Base-by-base conservation (phyloP, 2,329 filamentous ascomycete genomes). In the Exutisphaerella laricina region DNA sequence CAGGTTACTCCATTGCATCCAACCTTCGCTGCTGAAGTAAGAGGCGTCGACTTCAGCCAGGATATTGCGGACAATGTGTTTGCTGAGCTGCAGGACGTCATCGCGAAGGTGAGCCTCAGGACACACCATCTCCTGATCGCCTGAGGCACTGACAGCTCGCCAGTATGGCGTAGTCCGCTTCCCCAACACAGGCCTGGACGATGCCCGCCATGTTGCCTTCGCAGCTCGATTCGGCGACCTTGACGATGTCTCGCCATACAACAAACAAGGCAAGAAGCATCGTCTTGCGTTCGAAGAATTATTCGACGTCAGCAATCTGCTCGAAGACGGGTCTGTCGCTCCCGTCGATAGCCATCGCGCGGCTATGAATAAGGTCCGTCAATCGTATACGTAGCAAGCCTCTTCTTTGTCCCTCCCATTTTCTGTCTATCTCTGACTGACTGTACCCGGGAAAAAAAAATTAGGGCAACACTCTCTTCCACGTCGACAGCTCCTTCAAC, bases 231-330 rank as follows among this genome's bases (percentile, higher is more conserved):
- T 80, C 46, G 78, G 76, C 14, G 72, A 76, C 16, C 68, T 79
- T 0, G 76, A 80, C 59, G 71, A 78, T 53, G 67, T 77, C 22
- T 68, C 60, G 13, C 73, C 70, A 1, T 78, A 73, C 59, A 60
- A 71, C 5, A 61, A 60, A 1, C 63, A 61, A 0, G 73, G 70
- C 12, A 68, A 72, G 31, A 66, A 68, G 51, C 65, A 70, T 44
- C 70, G 75, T 14, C 70, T 74, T 48, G 53, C 60, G 2, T 66
- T 71, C 46, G 62, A 68, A 30, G 71, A 79, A 56, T 66, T 80
- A 1, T 79, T 79, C 56, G 77, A 80, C 50, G 74, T 74, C 0
- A 67, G 72, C 39, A 80, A 80, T 56, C 61, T 78, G 14, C 68
- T 75, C 36, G 64, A 66, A 2, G 67, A 75, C 30, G 70, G 70